Evolutionary conservation across 306 rosid genomes (phyloP), one percentile per base, ranked within the genome.

Genomic region (Erythrophleum fordii): DNA sequence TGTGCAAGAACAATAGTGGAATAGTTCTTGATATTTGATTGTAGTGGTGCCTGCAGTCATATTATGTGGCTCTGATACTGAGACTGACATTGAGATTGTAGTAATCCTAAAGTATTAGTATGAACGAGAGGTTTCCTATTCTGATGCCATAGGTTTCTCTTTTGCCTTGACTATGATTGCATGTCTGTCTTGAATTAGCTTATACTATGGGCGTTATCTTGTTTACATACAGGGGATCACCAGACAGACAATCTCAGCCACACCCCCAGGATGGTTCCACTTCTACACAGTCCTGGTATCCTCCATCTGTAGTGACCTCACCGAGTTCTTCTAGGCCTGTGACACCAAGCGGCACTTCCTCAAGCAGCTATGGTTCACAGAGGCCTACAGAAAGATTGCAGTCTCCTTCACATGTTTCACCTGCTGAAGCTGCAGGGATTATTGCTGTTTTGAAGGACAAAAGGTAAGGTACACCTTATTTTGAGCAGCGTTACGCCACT

Each of bases 241-340:
- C 85, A 73, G 95, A 89, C 41, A 90, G 85, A 70, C 91, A 71
- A 49, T 18, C 85, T 68, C 86, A 87, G 90, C 68, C 86, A 0
- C 91, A 80, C 45, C 95, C 89, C 1, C 92, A 86, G 79, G 90
- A 79, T 53, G 81, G 82, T 72, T 28, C 89, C 28, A 71, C 91
- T 72, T n/a, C 89, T 20, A 72, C 92, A 17, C 93, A 87, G 58
- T 89, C 95, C 3, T 91, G 91, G 93, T 91, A 91, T 82, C 93
- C 95, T 77, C 85, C 90, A 2, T 89, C 95, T 7, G 91, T 86
- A 41, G 65, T 82, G 66, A 77, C 80, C 78, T 87, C 93, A n/a
- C 86, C 90, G 0, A 52, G 76, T 66, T 80, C 90, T 34, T 85
- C 95, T 52, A 88, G 85, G 51, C 90, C 93, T 20, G 80, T 76